phyloP scores from a whole-genome alignment of 2,329 filamentous ascomycete species.

The Fusarium piperis region DNA sequence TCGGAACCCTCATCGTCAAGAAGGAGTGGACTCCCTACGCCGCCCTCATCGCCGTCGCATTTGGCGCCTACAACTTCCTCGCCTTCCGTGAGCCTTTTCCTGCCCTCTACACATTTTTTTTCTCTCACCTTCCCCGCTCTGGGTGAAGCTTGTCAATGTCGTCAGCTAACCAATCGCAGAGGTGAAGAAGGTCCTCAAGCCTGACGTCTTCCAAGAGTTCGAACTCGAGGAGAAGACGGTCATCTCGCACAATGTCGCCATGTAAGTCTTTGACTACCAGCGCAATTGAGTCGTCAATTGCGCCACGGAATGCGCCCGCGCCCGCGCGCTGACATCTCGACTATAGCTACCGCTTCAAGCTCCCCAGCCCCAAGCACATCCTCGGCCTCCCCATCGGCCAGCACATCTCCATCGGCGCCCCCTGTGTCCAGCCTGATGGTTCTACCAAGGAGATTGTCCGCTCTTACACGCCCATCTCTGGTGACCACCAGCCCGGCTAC shows the following conservation, averaged over 20 bases:
- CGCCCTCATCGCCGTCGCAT: constrained; percentile 68
- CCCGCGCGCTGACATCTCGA: not conserved
- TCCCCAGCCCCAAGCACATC: constrained; percentile 80
- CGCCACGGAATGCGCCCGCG: not conserved
- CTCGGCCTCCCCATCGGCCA: constrained; percentile 98
- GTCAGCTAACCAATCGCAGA: constrained; percentile 58
- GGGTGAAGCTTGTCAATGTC: constrained; percentile 1
- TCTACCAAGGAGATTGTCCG: constrained; percentile 84
- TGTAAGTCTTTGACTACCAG: constrained; percentile 63
- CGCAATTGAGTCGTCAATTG: constrained; percentile 3
- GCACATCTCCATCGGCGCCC: constrained; percentile 95
- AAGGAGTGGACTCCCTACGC: constrained; percentile 79
- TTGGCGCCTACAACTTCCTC: constrained; percentile 78
- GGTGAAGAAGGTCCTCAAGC: constrained; percentile 85
- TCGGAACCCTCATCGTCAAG: constrained; percentile 82
- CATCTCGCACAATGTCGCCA: constrained; percentile 97
- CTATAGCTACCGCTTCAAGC: constrained; percentile 86
- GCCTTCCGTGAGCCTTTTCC: constrained; percentile 68
- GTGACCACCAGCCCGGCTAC: constrained; percentile 87
- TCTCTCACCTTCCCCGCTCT: not conserved
- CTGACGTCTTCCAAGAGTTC: constrained; percentile 89
- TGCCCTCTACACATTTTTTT: not conserved
- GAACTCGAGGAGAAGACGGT: constrained; percentile 94
- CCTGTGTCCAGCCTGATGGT: constrained; percentile 73
- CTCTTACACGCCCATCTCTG: constrained; percentile 92